A percentile compares a stretch with the other conserved stretches of the same genome.
Evolutionary conservation across 108 stramenopile genomes (phyloP).

Genomic region (Phaeodactylum tricornutum): DNA sequence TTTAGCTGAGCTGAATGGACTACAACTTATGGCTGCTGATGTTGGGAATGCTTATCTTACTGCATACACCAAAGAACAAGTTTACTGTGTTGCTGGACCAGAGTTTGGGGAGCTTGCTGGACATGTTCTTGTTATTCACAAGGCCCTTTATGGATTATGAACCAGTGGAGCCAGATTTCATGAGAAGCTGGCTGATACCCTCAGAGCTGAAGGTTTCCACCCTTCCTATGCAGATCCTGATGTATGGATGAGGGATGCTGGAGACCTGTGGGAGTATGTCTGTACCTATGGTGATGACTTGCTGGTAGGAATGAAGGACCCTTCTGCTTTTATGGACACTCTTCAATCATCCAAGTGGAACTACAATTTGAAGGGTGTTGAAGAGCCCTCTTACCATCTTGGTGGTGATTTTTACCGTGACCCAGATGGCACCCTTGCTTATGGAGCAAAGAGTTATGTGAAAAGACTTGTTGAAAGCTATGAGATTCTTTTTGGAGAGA

Average conservation of each 20-base stretch:
- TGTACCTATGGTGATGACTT: constrained; percentile 5
- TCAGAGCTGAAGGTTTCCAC: constrained; percentile 19
- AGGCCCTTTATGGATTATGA: constrained; percentile 16
- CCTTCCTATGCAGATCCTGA: constrained; percentile 26
- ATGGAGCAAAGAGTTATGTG: neutral
- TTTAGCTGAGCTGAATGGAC: constrained; percentile 12
- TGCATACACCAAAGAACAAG: constrained; percentile 6
- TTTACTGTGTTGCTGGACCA: constrained; percentile 15
- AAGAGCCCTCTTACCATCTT: neutral
- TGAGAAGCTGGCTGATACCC: constrained; percentile 1
- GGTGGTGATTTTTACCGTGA: constrained; percentile 4
- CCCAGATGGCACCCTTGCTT: constrained; percentile 2
- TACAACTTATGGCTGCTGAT: constrained; percentile 5
- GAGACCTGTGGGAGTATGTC: constrained; percentile 3
- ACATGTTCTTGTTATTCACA: constrained; percentile 5
- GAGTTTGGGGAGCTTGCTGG: constrained; percentile 14
- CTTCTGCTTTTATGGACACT: constrained; percentile 2
- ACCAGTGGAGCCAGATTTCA: constrained; percentile 1
- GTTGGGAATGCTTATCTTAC: constrained; percentile 20
- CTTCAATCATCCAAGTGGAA: constrained; percentile 1
- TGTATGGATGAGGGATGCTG: constrained; percentile 16
- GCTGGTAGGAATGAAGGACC: constrained; percentile 11
- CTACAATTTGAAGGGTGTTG: constrained; percentile 4
- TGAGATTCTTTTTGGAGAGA: constrained; percentile 15
- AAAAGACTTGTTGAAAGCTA: constrained; percentile 4